Conservation (phyloP, 2,329 filamentous ascomycete genomes). For the Penicillium sp. region DNA sequence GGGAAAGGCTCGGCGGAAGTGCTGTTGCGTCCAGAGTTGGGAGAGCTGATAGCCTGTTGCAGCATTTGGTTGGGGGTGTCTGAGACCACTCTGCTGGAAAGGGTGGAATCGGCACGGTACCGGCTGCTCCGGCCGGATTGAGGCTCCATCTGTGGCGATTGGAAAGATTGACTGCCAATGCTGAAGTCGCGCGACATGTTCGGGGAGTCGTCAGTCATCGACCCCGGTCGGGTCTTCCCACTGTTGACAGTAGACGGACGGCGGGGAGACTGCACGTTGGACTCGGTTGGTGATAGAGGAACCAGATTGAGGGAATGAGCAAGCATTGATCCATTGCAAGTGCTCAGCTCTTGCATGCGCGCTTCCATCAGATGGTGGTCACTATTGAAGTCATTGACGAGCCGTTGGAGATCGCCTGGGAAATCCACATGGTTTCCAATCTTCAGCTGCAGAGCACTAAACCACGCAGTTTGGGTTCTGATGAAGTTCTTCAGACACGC, state of each 20-base stretch:
- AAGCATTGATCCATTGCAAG: constrained; percentile 72
- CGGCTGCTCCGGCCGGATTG: constrained; percentile 40
- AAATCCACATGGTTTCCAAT: constrained; percentile 71
- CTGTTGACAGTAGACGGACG: constrained; percentile 54
- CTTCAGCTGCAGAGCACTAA: constrained; percentile 79
- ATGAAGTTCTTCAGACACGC: constrained; percentile 82
- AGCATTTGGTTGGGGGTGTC: constrained; percentile 56
- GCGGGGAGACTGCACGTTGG: constrained; percentile 44
- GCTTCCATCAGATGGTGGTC: constrained; percentile 78
- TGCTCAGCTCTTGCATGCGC: constrained; percentile 68
- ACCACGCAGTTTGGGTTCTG: constrained; percentile 82
- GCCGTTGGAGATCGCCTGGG: constrained; percentile 68
- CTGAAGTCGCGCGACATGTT: constrained; percentile 66
- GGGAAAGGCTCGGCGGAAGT: constrained; percentile 35
- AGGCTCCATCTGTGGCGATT: constrained; percentile 54
- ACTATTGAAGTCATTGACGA: constrained; percentile 73
- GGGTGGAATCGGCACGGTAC: constrained; percentile 57
- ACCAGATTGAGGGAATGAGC: constrained; percentile 60
- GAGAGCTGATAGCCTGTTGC: constrained; percentile 42
- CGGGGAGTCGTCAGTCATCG: constrained; percentile 65
- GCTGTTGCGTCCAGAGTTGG: constrained; percentile 11
- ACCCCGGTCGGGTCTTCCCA: constrained; percentile 59
- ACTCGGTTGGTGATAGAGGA: constrained; percentile 55
- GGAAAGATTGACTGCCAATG: constrained; percentile 66
- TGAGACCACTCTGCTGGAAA: constrained; percentile 53